Conservation (phyloP, 1,284 basidiomycete genomes). For the Austroboletus olivaceoglutinosus region DNA sequence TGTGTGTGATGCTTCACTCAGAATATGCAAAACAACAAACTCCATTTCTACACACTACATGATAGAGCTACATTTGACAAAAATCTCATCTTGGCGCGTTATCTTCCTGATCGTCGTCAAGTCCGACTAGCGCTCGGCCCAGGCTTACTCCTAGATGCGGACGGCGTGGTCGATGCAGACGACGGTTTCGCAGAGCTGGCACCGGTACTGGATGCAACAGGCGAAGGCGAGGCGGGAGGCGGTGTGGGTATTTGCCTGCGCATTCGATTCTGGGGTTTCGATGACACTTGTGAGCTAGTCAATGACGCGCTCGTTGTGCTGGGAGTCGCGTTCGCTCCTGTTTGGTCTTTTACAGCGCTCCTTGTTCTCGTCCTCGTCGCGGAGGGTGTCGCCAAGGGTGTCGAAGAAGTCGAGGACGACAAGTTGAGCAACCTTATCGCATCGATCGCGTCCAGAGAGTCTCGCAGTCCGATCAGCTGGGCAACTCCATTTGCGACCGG, state of each 20-base stretch:
- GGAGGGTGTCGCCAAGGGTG: neutral
- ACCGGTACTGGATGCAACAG: neutral
- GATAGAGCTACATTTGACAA: slow-evolving; percentile 13
- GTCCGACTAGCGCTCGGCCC: neutral
- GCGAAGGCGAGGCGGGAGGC: neutral
- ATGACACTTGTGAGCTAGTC: neutral
- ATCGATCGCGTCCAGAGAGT: too few relatives aligned
- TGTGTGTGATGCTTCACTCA: slow-evolving; percentile 7
- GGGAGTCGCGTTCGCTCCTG: neutral
- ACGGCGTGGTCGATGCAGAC: neutral
- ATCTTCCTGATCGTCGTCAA: slow-evolving; percentile 3
- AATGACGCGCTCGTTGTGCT: neutral
- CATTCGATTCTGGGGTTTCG: slow-evolving; percentile 1
- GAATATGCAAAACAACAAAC: slow-evolving; percentile 23
- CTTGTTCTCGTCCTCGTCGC: slow-evolving; percentile 2
- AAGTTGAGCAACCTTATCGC: slow-evolving; percentile 3
- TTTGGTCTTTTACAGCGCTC: neutral
- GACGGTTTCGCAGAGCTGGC: neutral
- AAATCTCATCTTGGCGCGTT: neutral
- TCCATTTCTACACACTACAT: slow-evolving; percentile 24
- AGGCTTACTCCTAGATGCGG: neutral
- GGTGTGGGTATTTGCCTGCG: slow-evolving; percentile 14
- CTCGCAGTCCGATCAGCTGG: slow-evolving; percentile 3
- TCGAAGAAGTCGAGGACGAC: neutral
- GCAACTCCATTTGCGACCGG: neutral